These are phyloP conservation scores for Sporothrix inflata DNA, from an alignment of 2,329 filamentous ascomycete species.

Conservation along the genomic window DNA sequence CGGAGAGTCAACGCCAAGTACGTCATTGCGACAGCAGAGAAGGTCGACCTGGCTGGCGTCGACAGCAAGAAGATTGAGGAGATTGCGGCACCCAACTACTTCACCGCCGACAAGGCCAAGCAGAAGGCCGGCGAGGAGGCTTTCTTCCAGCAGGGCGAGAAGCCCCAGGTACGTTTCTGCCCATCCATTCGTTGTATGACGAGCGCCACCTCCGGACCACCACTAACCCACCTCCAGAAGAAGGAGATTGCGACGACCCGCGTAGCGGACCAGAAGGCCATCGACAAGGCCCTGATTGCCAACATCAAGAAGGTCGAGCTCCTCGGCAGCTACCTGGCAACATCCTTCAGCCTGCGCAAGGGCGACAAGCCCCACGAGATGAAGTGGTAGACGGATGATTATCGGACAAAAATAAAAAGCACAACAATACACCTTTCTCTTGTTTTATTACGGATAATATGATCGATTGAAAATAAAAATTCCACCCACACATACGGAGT, in stretches of 20 bases:
- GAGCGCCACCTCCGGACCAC: neutral
- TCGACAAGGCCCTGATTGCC: slow-evolving; percentile 94
- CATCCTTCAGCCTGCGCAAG: slow-evolving; percentile 97
- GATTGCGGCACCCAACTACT: slow-evolving; percentile 81
- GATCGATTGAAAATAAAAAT: slow-evolving; percentile 21
- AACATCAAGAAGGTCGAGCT: slow-evolving; percentile 98
- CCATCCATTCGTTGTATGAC: neutral
- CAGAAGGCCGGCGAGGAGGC: slow-evolving; percentile 97
- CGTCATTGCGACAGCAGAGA: slow-evolving; percentile 87
- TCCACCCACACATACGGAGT: slow-evolving; percentile 7
- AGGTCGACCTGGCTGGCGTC: slow-evolving; percentile 81
- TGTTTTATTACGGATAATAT: slow-evolving; percentile 22
- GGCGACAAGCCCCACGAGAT: slow-evolving; percentile 99
- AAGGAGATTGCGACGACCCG: slow-evolving; percentile 92
- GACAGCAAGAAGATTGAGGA: slow-evolving; percentile 89
- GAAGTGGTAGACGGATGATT: slow-evolving; percentile 77
- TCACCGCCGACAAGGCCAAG: slow-evolving; percentile 90
- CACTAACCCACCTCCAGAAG: slow-evolving; percentile 69
- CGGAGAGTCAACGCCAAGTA: slow-evolving; percentile 92
- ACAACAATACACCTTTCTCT: slow-evolving; percentile 24
- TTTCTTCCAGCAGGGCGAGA: slow-evolving; percentile 99
- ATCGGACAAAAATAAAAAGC: slow-evolving; percentile 17
- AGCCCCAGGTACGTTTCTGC: slow-evolving; percentile 77
- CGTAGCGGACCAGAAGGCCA: slow-evolving; percentile 95
- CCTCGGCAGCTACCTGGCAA: slow-evolving; percentile 90